Evolutionary conservation across 108 stramenopile species (phyloP).

Genomic region (Chaetoceros tenuissimus): DNA sequence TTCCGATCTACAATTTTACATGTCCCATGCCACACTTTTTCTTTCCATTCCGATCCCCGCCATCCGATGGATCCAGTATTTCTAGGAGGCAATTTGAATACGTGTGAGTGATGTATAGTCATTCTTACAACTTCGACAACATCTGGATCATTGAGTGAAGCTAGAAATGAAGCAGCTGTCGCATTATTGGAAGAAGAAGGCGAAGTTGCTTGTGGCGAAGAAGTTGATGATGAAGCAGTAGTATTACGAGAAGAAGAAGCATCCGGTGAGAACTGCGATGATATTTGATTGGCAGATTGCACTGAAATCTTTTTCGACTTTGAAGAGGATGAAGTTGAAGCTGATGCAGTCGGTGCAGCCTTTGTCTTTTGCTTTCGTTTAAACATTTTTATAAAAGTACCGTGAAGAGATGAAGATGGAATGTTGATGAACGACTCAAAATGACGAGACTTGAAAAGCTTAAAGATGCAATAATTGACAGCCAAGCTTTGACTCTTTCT

Average conservation of each 20-base stretch:
- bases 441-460: no score
- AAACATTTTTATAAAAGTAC: neutral
- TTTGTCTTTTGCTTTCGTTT: neutral
- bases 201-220: neutral
- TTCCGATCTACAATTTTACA: conserved; percentile 85
- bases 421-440: no score
- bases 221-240: neutral
- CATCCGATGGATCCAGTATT: conserved; percentile 64
- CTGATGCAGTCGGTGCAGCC: no score
- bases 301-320: neutral
- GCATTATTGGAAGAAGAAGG: neutral
- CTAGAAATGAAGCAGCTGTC: conserved; percentile 37
- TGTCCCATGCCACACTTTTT: conserved; percentile 88
- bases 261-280: no score
- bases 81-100: conserved; percentile 79
- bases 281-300: no score
- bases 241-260: neutral
- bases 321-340: no score
- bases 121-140: conserved; percentile 67
- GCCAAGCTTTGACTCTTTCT: no score
- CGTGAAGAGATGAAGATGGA: no score
- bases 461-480: no score
- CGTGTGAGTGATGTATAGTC: conserved; percentile 75
- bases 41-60: conserved; percentile 86
- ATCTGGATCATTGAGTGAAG: conserved; percentile 48